These are phyloP conservation scores for Guadua angustifolia DNA, from an alignment of 176 grass and related monocot genomes.

Conservation along the genomic window DNA sequence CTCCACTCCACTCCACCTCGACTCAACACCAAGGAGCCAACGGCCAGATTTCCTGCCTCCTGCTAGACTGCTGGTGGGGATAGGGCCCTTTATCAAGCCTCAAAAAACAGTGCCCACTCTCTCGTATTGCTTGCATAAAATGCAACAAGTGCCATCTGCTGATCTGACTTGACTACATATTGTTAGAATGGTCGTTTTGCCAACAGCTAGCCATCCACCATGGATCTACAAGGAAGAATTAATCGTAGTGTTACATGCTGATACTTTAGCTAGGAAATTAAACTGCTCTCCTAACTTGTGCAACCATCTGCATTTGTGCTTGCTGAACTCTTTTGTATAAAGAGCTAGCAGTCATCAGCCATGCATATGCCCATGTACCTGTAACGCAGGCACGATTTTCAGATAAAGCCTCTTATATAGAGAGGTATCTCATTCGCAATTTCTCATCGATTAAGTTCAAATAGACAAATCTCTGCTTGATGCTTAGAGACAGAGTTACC, in stretches of 20 bases:
- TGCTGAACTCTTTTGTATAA: slow-evolving; percentile 9
- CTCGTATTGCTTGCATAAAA: neutral
- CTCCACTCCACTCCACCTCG: slow-evolving; percentile 39
- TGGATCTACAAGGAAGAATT: neutral
- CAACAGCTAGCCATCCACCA: neutral
- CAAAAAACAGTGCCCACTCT: neutral
- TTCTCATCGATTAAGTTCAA: neutral
- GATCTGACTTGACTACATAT: neutral
- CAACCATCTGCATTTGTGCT: neutral
- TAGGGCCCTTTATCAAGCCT: slow-evolving; percentile 2
- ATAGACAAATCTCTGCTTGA: neutral
- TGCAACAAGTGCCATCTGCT: neutral
- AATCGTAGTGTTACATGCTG: neutral
- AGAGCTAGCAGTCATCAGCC: slow-evolving; percentile 5
- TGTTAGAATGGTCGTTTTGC: neutral
- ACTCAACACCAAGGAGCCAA: slow-evolving; percentile 14
- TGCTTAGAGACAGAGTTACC: slow-evolving; percentile 14
- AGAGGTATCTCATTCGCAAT: no score
- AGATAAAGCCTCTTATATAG: neutral
- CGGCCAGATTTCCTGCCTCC: slow-evolving; percentile 15
- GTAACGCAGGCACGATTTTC: slow-evolving; percentile 7
- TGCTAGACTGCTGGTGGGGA: neutral
- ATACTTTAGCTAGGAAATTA: neutral
- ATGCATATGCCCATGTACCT: neutral
- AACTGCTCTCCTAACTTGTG: neutral